Percentiles rank a stretch among this genome's conserved stretches.
phyloP scores from a whole-genome alignment of 768 basidiomycete species.

The Rhizopogon salebrosus region DNA sequence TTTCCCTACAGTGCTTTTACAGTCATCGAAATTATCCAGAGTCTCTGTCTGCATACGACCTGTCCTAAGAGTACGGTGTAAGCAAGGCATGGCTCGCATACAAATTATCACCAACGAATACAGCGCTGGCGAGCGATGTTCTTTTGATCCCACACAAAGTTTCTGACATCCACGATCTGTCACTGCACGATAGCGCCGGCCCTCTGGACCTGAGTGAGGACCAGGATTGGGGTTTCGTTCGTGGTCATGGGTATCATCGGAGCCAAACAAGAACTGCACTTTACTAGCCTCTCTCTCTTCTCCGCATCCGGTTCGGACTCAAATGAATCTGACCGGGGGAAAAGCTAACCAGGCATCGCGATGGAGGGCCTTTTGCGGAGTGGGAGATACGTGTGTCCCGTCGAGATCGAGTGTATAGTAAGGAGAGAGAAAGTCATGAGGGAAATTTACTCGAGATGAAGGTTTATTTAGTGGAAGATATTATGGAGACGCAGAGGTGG shows the following conservation, averaged over 20 bases:
- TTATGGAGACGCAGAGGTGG: slow-evolving; percentile 6
- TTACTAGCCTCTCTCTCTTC: neutral
- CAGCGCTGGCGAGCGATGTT: too few species aligned
- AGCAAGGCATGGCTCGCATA: too few species aligned
- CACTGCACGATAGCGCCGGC: too few species aligned
- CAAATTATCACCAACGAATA: too few species aligned
- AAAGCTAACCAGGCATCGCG: slow-evolving; percentile 78
- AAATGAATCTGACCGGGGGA: slow-evolving; percentile 67
- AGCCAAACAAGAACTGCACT: neutral
- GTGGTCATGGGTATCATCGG: neutral
- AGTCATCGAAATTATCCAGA: too few species aligned
- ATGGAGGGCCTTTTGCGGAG: slow-evolving; percentile 33
- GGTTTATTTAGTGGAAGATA: too few species aligned
- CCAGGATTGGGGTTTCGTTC: neutral
- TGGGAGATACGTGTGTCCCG: slow-evolving; percentile 7
- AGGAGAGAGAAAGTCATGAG: too few species aligned
- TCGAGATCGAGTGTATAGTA: slow-evolving; percentile 17
- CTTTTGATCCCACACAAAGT: too few species aligned
- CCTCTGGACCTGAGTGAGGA: neutral
- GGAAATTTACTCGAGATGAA: neutral
- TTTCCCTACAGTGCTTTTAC: too few species aligned
- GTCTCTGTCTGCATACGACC: too few species aligned
- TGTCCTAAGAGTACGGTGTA: too few species aligned
- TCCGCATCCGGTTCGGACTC: slow-evolving; percentile 34
- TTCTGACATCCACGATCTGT: too few species aligned